Base-by-base conservation (phyloP, 257 asterid genomes). In the Solanum arcanum region DNA sequence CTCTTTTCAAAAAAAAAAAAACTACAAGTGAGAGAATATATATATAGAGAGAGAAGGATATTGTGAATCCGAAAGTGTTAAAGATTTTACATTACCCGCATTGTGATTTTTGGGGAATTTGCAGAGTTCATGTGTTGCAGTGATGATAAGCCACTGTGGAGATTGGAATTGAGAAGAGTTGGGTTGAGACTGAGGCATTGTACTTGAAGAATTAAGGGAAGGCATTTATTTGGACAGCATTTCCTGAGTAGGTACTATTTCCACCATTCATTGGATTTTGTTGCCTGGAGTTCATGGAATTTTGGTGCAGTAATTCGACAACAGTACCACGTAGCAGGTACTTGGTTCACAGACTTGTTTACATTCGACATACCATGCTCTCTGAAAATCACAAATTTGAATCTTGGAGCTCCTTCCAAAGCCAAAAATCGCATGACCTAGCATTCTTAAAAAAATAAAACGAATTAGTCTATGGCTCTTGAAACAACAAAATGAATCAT, bases 251-350 rank as follows among this genome's bases (percentile, higher is more conserved):
- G 46, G 95, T 88, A 89, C 91, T 88, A 82, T 88, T 94, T 18
- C 91, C 87, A 88, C 83, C 87, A 76, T 91, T 82, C 37, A 88
- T 59, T 13, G 93, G 92, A 90, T 91, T 91, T 87, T 89, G 98
- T 29, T 90, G 94, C 76, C 97, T 91, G 13, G 97, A 89, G 90
- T 93, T 96, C 89, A 93, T 93, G 52, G 99, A 94, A 76, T 94
- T 96, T 89, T 95, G 99, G 86, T 94, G 95, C 69, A 94, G 91
- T 69, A 96, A 90, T 49, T 91, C 93, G 33, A 83, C 94, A 75
- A 90, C 87, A 74, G 95, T 86, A 82, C 88, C 83, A 74, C 89
- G 94, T 84, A 62, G 93, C 56, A 33, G 95, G 89, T 80, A 39
- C 92, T 9, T 93, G 88, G 88, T 92, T 91, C 86, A 86, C 31